A percentile compares a stretch with the other conserved stretches of the same genome.
These are phyloP conservation scores for Tetrahymena malaccensis DNA, from an alignment of 73 alveolate species.

Conservation along the genomic window DNA sequence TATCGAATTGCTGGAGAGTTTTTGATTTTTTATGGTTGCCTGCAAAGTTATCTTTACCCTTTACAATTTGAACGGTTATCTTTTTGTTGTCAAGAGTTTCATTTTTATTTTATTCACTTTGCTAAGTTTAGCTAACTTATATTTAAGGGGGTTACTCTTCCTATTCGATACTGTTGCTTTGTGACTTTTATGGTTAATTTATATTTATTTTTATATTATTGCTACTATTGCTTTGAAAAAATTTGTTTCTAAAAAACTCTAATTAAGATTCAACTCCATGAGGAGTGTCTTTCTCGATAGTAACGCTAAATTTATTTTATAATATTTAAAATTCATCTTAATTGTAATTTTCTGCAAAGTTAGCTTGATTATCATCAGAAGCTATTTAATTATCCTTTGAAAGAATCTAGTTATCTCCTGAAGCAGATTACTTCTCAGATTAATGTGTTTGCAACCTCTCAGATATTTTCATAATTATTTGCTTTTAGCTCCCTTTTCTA, in stretches of 20 bases:
- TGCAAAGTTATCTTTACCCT: background rate
- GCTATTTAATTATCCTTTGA: background rate
- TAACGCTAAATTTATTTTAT: background rate
- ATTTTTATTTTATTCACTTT: background rate
- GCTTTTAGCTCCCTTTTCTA: background rate
- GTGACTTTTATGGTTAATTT: background rate
- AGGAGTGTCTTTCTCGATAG: background rate
- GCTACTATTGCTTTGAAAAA: background rate
- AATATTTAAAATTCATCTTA: background rate
- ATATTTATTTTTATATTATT: background rate
- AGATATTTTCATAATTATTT: background rate
- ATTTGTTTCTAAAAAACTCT: background rate
- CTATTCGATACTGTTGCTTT: background rate
- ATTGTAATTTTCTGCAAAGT: background rate
- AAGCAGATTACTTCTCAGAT: background rate
- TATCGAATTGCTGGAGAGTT: background rate
- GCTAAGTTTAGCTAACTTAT: no score
- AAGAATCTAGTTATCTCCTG: background rate
- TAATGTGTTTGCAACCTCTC: background rate
- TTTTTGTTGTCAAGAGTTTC: background rate
- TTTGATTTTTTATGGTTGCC: background rate
- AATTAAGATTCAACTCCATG: background rate
- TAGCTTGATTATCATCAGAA: background rate
- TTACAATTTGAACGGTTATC: background rate
- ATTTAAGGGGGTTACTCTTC: background rate